Conservation (phyloP, 2,329 filamentous ascomycete species). For the Aquanectria penicillioides region DNA sequence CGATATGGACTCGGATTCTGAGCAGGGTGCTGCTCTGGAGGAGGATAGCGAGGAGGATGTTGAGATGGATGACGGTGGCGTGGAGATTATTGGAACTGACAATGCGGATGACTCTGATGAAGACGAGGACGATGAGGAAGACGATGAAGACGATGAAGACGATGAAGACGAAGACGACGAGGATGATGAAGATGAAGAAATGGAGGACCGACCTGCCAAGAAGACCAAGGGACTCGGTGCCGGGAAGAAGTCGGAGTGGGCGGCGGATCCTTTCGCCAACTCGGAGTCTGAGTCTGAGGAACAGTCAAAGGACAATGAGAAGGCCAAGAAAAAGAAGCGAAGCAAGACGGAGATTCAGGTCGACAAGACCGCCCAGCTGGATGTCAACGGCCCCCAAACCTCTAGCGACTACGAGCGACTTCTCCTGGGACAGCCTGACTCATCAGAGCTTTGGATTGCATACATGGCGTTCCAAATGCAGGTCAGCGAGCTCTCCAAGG, state of each 20-base stretch:
- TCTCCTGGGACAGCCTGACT: constrained; percentile 90
- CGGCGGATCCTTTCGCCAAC: constrained; percentile 73
- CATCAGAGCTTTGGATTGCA: constrained; percentile 91
- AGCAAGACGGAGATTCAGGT: constrained; percentile 82
- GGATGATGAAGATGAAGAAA: constrained; percentile 47
- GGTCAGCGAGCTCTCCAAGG: constrained; percentile 87
- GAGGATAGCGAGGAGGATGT: constrained; percentile 62
- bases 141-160: constrained; percentile 54
- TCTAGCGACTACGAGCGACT: constrained; percentile 93
- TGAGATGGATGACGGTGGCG: constrained; percentile 57
- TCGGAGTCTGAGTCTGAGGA: constrained; percentile 62
- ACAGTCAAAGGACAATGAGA: constrained; percentile 46
- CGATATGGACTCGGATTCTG: constrained; percentile 59
- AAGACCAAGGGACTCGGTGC: constrained; percentile 49
- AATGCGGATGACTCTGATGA: constrained; percentile 55
- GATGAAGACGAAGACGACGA: constrained; percentile 50
- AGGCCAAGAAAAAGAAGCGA: constrained; percentile 71
- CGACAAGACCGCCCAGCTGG: constrained; percentile 91
- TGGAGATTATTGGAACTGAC: constrained; percentile 59
- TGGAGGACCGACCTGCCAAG: constrained; percentile 51
- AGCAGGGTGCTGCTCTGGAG: constrained; percentile 56
- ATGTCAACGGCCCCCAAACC: constrained; percentile 87
- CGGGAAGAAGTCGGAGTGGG: constrained; percentile 91
- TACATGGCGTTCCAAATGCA: constrained; percentile 99
- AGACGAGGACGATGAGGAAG: constrained; percentile 50